Percentiles rank a stretch among this genome's conserved stretches.
phyloP scores from a whole-genome alignment of 2,329 filamentous ascomycete genomes.

The Nothomitra cinnamomea region DNA sequence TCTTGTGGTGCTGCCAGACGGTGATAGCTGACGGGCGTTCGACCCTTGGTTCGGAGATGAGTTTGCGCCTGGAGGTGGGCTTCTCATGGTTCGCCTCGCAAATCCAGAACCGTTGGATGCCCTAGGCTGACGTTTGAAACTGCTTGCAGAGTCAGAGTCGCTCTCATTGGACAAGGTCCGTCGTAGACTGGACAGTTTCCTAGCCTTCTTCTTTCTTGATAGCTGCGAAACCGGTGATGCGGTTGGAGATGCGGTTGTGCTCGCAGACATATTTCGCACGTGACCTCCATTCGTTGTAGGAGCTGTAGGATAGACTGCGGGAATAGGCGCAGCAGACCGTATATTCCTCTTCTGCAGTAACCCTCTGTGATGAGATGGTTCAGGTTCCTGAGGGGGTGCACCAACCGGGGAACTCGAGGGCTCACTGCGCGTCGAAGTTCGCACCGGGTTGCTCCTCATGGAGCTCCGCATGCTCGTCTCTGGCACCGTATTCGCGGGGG shows the following conservation, averaged over 20 bases:
- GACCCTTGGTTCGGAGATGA: conserved; percentile 24
- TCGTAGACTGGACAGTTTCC: conserved; percentile 22
- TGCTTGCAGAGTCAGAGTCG: conserved; percentile 42
- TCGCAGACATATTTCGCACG: conserved; percentile 6
- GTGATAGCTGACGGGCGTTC: conserved; percentile 55
- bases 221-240: not conserved
- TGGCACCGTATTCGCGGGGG: conserved; percentile 3
- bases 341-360: conserved; percentile 22
- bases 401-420: not conserved
- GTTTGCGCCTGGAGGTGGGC: not conserved
- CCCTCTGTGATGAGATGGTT: conserved; percentile 11
- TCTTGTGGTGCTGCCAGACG: conserved; percentile 34
- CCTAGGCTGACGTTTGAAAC: conserved; percentile 40
- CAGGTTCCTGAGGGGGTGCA: not conserved
- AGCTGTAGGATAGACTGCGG: not conserved
- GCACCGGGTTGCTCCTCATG: conserved; percentile 23
- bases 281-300: not conserved
- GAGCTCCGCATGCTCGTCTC: conserved; percentile 27
- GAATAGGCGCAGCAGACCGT: conserved; percentile 14
- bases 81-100: not conserved
- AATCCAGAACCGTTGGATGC: not conserved
- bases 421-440: conserved; percentile 13
- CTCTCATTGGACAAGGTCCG: conserved; percentile 48
- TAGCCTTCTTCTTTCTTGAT: conserved; percentile 3
- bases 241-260: not conserved